Conservation (phyloP, 1,139 yeast genomes). For the Geotrichum macrosporum region DNA sequence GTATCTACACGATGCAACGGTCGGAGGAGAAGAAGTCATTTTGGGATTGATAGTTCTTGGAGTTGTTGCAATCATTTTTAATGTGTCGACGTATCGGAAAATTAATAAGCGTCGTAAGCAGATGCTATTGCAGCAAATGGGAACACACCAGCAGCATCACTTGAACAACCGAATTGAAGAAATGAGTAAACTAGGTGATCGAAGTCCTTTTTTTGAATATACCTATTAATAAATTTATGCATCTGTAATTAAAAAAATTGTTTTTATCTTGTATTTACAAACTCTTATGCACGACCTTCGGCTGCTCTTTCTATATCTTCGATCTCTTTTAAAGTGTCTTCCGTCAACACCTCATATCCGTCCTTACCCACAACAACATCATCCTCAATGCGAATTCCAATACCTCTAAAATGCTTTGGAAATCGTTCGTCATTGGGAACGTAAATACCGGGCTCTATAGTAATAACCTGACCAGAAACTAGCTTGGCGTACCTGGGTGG, state of each 20-base stretch:
- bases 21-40: conserved; percentile 4
- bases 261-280: conserved; percentile 1
- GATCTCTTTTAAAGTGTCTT: conserved; percentile 80
- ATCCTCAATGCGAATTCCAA: conserved; percentile 94
- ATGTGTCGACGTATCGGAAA: conserved; percentile 8
- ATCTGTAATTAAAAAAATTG: not conserved
- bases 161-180: not conserved
- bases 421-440: conserved; percentile 64
- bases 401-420: conserved; percentile 79
- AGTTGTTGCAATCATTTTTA: conserved; percentile 1
- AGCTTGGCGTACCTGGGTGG: conserved; percentile 43
- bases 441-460: conserved; percentile 93
- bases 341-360: conserved; percentile 59
- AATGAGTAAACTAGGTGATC: conserved; percentile 14
- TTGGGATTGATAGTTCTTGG: conserved; percentile 7
- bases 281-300: conserved; percentile 9
- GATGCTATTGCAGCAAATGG: not conserved
- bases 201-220: conserved; percentile 21
- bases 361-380: conserved; percentile 71
- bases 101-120: conserved; percentile 6
- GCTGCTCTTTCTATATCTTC: conserved; percentile 58
- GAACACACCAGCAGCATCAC: not conserved
- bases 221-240: no score
- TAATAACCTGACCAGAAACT: conserved; percentile 51
- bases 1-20: conserved; percentile 4